Evolutionary conservation across 257 asterid species (phyloP), one percentile per base, ranked within the genome.

Genomic region (Henckelia pumila): DNA sequence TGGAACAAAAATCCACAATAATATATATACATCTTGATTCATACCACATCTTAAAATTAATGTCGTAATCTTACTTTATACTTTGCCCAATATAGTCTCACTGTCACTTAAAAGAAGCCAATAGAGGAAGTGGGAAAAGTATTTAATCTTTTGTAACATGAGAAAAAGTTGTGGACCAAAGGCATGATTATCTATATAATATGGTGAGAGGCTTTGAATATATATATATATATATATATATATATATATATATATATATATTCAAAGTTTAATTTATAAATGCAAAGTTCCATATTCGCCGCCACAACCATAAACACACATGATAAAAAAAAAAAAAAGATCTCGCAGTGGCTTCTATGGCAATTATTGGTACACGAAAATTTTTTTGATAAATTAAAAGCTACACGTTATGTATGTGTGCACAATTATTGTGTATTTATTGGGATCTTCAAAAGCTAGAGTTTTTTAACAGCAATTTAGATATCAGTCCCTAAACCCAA

Each of bases 211-310:
- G 44, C 6, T 37, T 37, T 37, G 49, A 37, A 37, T 11, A 17
- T 37, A 37, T 10, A 1, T 37, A 37, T 37, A 2, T 37, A 37
- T 9, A 37, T n/a, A 37, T 37, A n/a, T n/a, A n/a, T n/a, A n/a
- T n/a, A n/a, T n/a, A n/a, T n/a, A n/a, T n/a, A n/a, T n/a, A n/a
- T n/a, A n/a, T n/a, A n/a, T n/a, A n/a, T n/a, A n/a, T n/a, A n/a
- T 37, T 10, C 50, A 13, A 40, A 44, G 72, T 55, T 58, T 30
- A 40, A 71, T 75, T 25, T 76, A 55, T 30, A 17, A 59, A 66
- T 68, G 59, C 66, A 75, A 68, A 78, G 77, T 75, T 76, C 70
- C 14, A 71, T 74, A 78, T 82, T 85, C 86, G 85, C 87, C 87
- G 86, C 80, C 84, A 80, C 74, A 75, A 71, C 85, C 85, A 78